Evolutionary conservation across 306 rosid species (phyloP).

Genomic region (Vigna mungo): DNA sequence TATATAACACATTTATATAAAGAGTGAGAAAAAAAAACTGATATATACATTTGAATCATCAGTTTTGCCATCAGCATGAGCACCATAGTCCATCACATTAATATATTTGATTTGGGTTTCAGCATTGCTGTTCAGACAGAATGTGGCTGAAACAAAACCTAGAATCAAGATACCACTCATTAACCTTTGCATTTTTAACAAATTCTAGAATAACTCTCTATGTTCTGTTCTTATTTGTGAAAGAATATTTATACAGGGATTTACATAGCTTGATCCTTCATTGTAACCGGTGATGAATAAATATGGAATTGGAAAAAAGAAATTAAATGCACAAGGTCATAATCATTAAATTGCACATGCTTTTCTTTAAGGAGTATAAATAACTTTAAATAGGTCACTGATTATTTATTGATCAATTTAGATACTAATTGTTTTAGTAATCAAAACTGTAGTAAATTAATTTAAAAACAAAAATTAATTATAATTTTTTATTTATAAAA

Average conservation of each 20-base stretch:
- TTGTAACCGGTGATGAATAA: background rate
- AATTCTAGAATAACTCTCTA: background rate
- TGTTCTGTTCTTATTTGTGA: background rate
- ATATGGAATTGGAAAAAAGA: background rate
- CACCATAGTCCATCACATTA: slow-evolving; percentile 13
- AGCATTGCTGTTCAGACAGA: background rate
- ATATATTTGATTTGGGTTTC: background rate
- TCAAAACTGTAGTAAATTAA: no score
- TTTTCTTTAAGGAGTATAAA: no score
- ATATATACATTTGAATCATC: slow-evolving; percentile 6
- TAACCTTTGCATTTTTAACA: background rate
- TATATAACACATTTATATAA: background rate
- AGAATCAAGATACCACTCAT: background rate
- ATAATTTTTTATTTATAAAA: no score
- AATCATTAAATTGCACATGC: background rate
- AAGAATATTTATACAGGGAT: background rate
- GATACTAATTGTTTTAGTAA: no score
- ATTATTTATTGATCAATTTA: no score
- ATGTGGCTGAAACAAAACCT: background rate
- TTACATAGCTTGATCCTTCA: background rate
- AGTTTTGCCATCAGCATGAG: background rate
- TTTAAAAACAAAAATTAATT: no score
- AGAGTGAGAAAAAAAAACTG: no score
- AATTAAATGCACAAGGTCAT: background rate
- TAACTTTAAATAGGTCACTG: no score